Evolutionary conservation across 2,329 filamentous ascomycete genomes (phyloP).

Genomic region (Neonectria magnoliae): DNA sequence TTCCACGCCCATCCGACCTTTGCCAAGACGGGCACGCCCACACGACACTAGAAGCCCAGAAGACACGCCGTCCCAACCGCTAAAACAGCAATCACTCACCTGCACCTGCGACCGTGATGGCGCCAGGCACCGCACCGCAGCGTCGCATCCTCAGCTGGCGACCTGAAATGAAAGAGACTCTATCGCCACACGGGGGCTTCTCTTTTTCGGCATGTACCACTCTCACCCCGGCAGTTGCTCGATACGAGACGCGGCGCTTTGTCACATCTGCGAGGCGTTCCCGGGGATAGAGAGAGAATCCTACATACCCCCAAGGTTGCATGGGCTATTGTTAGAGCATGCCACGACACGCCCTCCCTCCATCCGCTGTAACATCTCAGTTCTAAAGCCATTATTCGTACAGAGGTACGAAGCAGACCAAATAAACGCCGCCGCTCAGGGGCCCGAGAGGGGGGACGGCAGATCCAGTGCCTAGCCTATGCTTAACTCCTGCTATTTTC

Average conservation of each 20-base stretch:
- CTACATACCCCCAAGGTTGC: not conserved
- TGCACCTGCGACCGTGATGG: not conserved
- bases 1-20: not conserved
- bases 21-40: not conserved
- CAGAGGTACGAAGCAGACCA: not conserved
- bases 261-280: not conserved
- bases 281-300: not conserved
- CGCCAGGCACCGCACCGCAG: not conserved
- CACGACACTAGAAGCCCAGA: not conserved
- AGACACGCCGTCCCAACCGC: not conserved
- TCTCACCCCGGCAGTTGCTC: not conserved
- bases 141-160: not conserved
- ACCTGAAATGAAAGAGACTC: not conserved
- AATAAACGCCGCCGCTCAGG: not conserved
- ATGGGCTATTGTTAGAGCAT: conserved; percentile 2
- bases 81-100: not conserved
- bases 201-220: no score
- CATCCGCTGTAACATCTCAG: not conserved
- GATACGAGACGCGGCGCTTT: conserved; percentile 1
- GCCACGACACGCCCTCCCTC: not conserved
- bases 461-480: no score
- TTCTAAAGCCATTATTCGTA: not conserved
- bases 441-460: no score
- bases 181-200: not conserved
- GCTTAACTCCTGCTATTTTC: no score